These are phyloP conservation scores for Primulina eburnea DNA, from an alignment of 257 asterid species.

Conservation along the genomic window DNA sequence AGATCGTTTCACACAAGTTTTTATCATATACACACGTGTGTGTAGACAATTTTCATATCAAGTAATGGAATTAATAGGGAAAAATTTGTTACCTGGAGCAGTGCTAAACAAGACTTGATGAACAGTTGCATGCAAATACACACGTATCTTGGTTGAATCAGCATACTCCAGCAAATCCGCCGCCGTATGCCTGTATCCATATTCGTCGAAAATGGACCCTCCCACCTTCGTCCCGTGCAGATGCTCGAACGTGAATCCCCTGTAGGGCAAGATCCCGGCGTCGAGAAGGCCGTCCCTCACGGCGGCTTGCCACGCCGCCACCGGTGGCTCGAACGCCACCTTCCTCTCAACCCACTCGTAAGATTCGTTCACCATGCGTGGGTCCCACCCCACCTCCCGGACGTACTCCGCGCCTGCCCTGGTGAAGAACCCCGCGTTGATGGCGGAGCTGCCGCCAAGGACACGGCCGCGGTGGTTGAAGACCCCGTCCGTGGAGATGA, in stretches of 20 bases:
- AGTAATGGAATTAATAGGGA: neutral
- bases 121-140: slow-evolving; percentile 56
- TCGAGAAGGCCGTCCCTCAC: slow-evolving; percentile 61
- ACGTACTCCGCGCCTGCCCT: slow-evolving; percentile 45
- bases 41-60: too few relatives aligned
- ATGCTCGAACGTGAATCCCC: slow-evolving; percentile 60
- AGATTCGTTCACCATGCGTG: slow-evolving; percentile 44
- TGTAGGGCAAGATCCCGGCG: slow-evolving; percentile 52
- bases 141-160: slow-evolving; percentile 34
- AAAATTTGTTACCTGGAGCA: slow-evolving; percentile 31
- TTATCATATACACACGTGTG: too few relatives aligned
- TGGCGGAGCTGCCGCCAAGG: slow-evolving; percentile 71
- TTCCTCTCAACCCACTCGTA: slow-evolving; percentile 76
- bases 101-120: slow-evolving; percentile 45
- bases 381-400: slow-evolving; percentile 53
- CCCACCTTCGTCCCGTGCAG: slow-evolving; percentile 69
- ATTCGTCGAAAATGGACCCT: slow-evolving; percentile 58
- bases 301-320: slow-evolving; percentile 66
- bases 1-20: too few relatives aligned
- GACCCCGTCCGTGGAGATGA: slow-evolving; percentile 79
- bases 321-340: slow-evolving; percentile 55
- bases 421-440: slow-evolving; percentile 80
- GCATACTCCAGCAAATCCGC: slow-evolving; percentile 83
- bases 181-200: slow-evolving; percentile 67
- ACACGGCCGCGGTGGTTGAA: slow-evolving; percentile 72